A percentile compares a stretch with the other conserved stretches of the same genome.
phyloP scores from a whole-genome alignment of 2,329 filamentous ascomycete species.

The Alternaria solani region DNA sequence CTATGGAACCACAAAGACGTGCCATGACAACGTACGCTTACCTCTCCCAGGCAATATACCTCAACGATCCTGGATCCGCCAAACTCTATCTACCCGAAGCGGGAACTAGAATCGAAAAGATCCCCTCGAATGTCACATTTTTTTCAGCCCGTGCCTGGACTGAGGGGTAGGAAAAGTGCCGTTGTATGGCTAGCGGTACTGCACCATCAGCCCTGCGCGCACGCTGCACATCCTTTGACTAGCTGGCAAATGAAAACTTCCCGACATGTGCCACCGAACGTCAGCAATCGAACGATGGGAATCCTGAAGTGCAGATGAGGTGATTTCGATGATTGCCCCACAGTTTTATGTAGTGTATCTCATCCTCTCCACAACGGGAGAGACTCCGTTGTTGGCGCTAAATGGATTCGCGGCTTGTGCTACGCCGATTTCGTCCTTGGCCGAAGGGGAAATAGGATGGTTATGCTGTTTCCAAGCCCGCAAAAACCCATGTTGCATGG shows the following conservation, averaged over 20 bases:
- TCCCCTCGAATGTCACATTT: slow-evolving; percentile 36
- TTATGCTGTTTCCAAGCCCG: slow-evolving; percentile 31
- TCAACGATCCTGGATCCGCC: slow-evolving; percentile 30
- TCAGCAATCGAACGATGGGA: slow-evolving; percentile 11
- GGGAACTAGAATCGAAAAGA: slow-evolving; percentile 46
- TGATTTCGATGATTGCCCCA: slow-evolving; percentile 29
- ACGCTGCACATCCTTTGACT: slow-evolving; percentile 7
- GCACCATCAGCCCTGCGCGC: slow-evolving; percentile 6
- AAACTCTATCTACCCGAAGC: slow-evolving; percentile 45
- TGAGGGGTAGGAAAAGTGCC: not conserved
- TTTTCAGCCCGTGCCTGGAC: slow-evolving; percentile 9
- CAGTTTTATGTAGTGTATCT: slow-evolving; percentile 17
- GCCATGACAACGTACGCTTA: slow-evolving; percentile 21
- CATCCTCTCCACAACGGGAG: slow-evolving; percentile 21
- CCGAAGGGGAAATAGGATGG: slow-evolving; percentile 25
- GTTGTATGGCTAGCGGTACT: slow-evolving; percentile 8
- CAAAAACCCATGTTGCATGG: slow-evolving; percentile 35
- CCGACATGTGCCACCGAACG: slow-evolving; percentile 4
- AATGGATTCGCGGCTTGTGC: slow-evolving; percentile 23
- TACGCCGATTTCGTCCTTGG: slow-evolving; percentile 30
- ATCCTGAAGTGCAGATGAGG: slow-evolving; percentile 24
- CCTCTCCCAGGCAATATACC: slow-evolving; percentile 23
- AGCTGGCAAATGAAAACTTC: slow-evolving; percentile 5
- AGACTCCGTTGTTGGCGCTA: slow-evolving; percentile 27
- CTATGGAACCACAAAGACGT: slow-evolving; percentile 19